These are phyloP conservation scores for Pythium periplocum DNA, from an alignment of 352 stramenopile species.

Conservation along the genomic window DNA sequence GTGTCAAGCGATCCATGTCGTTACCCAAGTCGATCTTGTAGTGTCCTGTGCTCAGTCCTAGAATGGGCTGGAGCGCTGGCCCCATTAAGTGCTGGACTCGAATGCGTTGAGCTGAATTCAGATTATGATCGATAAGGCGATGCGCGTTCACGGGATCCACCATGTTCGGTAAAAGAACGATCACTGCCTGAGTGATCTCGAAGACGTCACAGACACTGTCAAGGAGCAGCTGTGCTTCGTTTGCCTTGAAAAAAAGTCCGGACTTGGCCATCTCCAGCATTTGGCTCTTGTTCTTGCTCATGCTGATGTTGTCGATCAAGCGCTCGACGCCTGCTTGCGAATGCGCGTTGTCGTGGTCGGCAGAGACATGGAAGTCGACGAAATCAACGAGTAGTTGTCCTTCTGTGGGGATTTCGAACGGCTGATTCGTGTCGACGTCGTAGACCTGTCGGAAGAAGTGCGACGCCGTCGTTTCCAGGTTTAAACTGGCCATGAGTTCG, in stretches of 20 bases:
- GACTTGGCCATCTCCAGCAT: constrained; percentile 80
- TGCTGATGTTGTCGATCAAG: constrained; percentile 71
- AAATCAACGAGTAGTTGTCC: constrained; percentile 63
- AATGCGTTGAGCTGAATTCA: constrained; percentile 36
- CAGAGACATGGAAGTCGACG: constrained; percentile 69
- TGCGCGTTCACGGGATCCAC: constrained; percentile 59
- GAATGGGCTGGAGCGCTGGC: constrained; percentile 51
- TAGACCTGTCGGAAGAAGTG: constrained; percentile 49
- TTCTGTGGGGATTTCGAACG: constrained; percentile 59
- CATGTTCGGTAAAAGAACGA: constrained; percentile 65
- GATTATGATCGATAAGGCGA: constrained; percentile 58
- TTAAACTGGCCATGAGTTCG: constrained; percentile 71
- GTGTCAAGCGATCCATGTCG: constrained; percentile 54
- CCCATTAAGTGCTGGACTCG: constrained; percentile 67
- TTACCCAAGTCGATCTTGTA: constrained; percentile 67
- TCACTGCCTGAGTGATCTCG: constrained; percentile 60
- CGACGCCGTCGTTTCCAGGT: constrained; percentile 32
- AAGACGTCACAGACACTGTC: constrained; percentile 59
- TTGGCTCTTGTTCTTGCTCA: constrained; percentile 74
- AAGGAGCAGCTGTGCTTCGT: constrained; percentile 65
- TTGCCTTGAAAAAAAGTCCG: constrained; percentile 56
- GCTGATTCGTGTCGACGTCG: constrained; percentile 50
- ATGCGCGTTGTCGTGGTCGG: constrained; percentile 59
- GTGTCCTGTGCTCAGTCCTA: constrained; percentile 53
- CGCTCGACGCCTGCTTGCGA: constrained; percentile 58